A percentile compares a stretch with the other conserved stretches of the same genome.
Conservation (phyloP, 1,139 yeast species). For the Blastobotrys apis region DNA sequence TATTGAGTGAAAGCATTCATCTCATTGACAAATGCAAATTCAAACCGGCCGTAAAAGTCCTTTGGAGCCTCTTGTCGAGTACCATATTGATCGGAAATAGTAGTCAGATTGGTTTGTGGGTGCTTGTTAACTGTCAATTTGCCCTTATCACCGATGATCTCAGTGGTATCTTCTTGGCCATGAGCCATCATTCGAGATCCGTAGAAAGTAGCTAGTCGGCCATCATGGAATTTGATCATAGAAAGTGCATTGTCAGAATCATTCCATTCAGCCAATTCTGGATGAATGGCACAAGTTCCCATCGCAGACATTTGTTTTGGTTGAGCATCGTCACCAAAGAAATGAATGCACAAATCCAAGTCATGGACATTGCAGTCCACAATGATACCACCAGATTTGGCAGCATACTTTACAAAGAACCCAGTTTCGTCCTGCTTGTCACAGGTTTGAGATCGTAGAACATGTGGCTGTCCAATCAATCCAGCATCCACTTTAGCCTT, state of each 20-base stretch:
- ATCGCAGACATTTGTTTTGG: conserved; percentile 21
- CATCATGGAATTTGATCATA: conserved; percentile 23
- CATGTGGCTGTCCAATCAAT: conserved; percentile 18
- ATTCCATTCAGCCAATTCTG: conserved; percentile 21
- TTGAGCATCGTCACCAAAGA: conserved; percentile 22
- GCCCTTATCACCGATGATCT: conserved; percentile 24
- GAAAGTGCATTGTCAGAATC: conserved; percentile 26
- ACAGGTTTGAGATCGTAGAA: conserved; percentile 22
- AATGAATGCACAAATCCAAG: conserved; percentile 22
- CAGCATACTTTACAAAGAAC: conserved; percentile 22
- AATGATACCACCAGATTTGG: conserved; percentile 25
- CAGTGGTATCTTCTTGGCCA: conserved; percentile 26
- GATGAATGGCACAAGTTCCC: conserved; percentile 22
- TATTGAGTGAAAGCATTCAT: conserved; percentile 18
- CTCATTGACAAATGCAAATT: conserved; percentile 22
- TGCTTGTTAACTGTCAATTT: conserved; percentile 23
- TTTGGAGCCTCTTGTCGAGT: conserved; percentile 21
- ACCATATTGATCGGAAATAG: conserved; percentile 19
- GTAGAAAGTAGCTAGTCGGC: conserved; percentile 23
- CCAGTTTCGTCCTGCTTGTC: conserved; percentile 21
- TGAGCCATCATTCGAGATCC: conserved; percentile 27
- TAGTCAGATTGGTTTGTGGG: conserved; percentile 19
- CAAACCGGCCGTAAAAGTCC: conserved; percentile 22
- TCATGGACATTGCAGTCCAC: conserved; percentile 27
- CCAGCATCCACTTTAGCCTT: conserved; percentile 20